Evolutionary conservation across 352 stramenopile genomes (phyloP), one percentile per base, ranked within the genome.

Genomic region (Phytopythium oedochilum): DNA sequence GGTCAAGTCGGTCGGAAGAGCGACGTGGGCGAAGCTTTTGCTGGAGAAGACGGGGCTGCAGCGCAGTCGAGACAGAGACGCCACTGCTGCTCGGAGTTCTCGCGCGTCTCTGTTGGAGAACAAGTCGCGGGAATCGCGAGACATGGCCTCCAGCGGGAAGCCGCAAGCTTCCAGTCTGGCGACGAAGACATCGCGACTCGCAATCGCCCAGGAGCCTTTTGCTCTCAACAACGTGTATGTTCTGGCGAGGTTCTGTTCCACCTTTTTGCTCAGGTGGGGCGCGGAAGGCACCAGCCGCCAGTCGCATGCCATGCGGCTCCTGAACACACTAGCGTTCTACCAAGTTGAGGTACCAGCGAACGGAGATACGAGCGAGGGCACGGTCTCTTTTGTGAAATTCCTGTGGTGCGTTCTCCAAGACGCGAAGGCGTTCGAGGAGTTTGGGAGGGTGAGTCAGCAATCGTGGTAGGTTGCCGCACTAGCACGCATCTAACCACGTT

Each of bases 331-430:
- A 10, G 68, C 74, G 25, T 88, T 89, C 48, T 80, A 78, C 42
- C 63, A 83, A 42, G 59, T 75, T 0, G 43, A 66, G 3, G 45
- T 69, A 51, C 32, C 58, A 4, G 53, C 34, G 49, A 51, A n/a
- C 25, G 32, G 20, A 25, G 50, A 42, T 14, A 35, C 23, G 3
- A 56, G 53, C 35, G 52, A 40, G 34, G 47, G 44, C 40, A 43
- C 23, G 5, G 50, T 78, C 4, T 76, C 77, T 7, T 51, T 88
- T 18, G 70, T 89, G 25, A 58, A 64, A 31, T 63, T 83, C 26
- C 57, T 89, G 17, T 89, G 79, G 79, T 83, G 70, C 23, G 71
- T 81, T 20, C 64, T 88, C 6, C 76, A 86, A 64, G 78, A 90
- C 15, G 66, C 55, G 11, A 70, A 72, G 20, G 56, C 73, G 47